Evolutionary conservation across 345 rosid species (phyloP).

Genomic region (Boechera stricta): DNA sequence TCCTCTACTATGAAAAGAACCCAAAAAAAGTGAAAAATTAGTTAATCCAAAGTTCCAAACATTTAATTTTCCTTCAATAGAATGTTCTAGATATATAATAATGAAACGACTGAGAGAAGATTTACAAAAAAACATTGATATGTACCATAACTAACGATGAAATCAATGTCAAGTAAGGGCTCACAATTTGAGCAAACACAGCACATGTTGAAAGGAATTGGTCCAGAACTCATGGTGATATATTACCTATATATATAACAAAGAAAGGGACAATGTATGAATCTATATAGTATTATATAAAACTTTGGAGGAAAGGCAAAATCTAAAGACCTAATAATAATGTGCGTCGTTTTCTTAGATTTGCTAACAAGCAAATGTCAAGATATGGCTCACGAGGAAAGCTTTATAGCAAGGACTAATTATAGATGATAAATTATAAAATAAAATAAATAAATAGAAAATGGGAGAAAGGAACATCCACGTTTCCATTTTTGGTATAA

Average conservation of each 20-base stretch:
- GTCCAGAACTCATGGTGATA: slow-evolving; percentile 33
- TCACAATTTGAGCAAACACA: slow-evolving; percentile 42
- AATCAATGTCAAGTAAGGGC: slow-evolving; percentile 32
- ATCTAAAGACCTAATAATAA: slow-evolving; percentile 37
- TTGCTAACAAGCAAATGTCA: slow-evolving; percentile 44
- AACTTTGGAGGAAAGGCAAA: slow-evolving; percentile 31
- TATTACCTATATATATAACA: slow-evolving; percentile 37
- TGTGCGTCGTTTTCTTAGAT: slow-evolving; percentile 42
- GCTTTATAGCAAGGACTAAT: slow-evolving; percentile 21
- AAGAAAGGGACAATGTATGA: slow-evolving; percentile 44
- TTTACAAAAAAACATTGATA: neutral
- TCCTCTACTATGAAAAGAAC: neutral
- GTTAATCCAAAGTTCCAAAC: neutral
- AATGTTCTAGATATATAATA: neutral
- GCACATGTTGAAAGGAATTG: slow-evolving; percentile 46
- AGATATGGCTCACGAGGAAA: slow-evolving; percentile 46
- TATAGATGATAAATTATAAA: slow-evolving; percentile 16
- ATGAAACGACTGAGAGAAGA: neutral
- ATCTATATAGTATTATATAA: neutral
- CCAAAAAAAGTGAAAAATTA: neutral
- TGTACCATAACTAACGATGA: slow-evolving; percentile 27
- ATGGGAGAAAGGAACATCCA: slow-evolving; percentile 45
- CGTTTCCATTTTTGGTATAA: slow-evolving; percentile 44
- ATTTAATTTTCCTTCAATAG: neutral
- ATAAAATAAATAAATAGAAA: neutral